Conservation (phyloP, 306 rosid genomes). For the Glycine latifolia region DNA sequence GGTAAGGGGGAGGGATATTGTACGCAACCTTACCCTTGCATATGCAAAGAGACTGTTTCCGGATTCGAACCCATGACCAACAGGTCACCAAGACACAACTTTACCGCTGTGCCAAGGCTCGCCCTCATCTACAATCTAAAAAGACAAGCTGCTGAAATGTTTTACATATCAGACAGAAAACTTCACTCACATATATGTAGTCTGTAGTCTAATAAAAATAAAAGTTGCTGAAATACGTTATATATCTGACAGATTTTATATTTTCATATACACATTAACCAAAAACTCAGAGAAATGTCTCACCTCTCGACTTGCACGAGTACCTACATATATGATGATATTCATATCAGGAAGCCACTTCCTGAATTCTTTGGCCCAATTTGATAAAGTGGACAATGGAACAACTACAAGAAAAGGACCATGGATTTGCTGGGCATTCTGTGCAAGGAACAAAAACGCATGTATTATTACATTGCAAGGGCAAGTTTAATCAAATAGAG, state of each 20-base stretch:
- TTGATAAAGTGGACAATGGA: constrained; percentile 93
- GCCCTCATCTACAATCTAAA: no score
- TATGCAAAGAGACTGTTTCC: no score
- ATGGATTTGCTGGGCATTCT: constrained; percentile 94
- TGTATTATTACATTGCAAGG: constrained; percentile 15
- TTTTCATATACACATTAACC: constrained; percentile 29
- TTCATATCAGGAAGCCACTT: constrained; percentile 99
- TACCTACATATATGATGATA: constrained; percentile 94
- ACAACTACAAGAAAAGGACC: constrained; percentile 99
- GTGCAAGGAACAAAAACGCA: constrained; percentile 48
- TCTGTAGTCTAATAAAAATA: no score
- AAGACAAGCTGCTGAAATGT: no score
- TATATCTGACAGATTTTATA: neutral
- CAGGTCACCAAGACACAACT: no score
- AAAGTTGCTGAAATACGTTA: no score
- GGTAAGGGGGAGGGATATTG: no score
- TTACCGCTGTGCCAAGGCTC: no score
- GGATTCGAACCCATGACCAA: no score
- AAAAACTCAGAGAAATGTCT: constrained; percentile 15
- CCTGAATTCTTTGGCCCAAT: constrained; percentile 99
- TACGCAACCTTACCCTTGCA: no score
- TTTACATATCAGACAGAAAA: no score
- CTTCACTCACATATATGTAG: no score
- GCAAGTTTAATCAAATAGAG: constrained; percentile 40
- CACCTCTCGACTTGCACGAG: constrained; percentile 99